Evolutionary conservation across 2,329 filamentous ascomycete genomes (phyloP).

Genomic region (Fusarium pseudocircinatum): DNA sequence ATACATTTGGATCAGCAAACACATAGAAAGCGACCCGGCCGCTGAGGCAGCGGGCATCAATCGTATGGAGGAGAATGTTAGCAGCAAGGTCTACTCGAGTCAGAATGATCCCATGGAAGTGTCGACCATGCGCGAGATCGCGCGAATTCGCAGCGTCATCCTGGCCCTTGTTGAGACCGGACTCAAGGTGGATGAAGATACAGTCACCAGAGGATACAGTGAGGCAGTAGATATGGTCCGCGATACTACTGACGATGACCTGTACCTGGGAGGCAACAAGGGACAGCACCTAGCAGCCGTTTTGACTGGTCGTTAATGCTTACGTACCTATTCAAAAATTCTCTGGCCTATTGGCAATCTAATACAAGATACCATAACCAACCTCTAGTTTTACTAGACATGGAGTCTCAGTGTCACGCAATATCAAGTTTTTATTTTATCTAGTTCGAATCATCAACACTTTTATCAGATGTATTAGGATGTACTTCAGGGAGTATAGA

Average conservation of each 20-base stretch:
- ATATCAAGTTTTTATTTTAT: not conserved
- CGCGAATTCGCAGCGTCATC: conserved; percentile 82
- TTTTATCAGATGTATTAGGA: not conserved
- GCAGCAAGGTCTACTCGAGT: conserved; percentile 88
- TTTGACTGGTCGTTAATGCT: conserved; percentile 40
- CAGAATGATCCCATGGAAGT: conserved; percentile 88
- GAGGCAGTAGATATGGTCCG: conserved; percentile 80
- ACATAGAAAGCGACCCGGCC: conserved; percentile 69
- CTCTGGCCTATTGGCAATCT: not conserved
- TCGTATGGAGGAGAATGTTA: conserved; percentile 86
- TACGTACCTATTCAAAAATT: not conserved
- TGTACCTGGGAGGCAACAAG: conserved; percentile 68
- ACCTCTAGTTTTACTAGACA: not conserved
- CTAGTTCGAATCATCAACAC: not conserved
- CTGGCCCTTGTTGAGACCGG: conserved; percentile 84
- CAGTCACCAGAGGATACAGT: conserved; percentile 82
- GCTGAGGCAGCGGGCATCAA: conserved; percentile 72
- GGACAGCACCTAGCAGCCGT: conserved; percentile 61
- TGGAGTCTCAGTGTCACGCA: not conserved
- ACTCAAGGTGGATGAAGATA: conserved; percentile 88
- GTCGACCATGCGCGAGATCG: conserved; percentile 87
- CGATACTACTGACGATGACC: conserved; percentile 66
- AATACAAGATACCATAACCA: conserved; percentile 35
- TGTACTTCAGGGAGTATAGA: not conserved
- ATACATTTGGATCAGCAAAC: conserved; percentile 94